phyloP scores from a whole-genome alignment of 345 rosid genomes.

The Aquilaria sinensis region DNA sequence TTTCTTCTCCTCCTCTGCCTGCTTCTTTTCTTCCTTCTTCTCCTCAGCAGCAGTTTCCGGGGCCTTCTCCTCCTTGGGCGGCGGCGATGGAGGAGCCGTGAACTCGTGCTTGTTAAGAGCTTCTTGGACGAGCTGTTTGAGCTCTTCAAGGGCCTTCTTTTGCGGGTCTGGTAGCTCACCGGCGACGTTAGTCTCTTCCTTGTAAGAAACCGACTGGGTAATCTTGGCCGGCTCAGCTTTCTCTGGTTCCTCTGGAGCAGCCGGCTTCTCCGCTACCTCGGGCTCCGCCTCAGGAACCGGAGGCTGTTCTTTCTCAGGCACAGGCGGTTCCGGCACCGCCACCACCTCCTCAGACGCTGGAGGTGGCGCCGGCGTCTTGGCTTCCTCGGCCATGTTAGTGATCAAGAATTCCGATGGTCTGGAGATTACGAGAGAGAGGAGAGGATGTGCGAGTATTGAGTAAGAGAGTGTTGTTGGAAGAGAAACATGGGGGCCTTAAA shows the following conservation, averaged over 20 bases:
- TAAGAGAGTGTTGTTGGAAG: conserved; percentile 2
- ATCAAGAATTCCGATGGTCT: neutral
- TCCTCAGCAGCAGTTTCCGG: conserved; percentile 1
- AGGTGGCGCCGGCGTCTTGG: conserved; percentile 14
- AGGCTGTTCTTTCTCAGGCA: conserved; percentile 15
- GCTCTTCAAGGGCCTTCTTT: conserved; percentile 49
- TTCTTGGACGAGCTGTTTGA: conserved; percentile 48
- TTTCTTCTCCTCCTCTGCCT: conserved; percentile 2
- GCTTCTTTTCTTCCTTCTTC: conserved; percentile 11
- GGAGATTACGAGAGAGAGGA: neutral
- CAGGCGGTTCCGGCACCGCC: conserved; percentile 22
- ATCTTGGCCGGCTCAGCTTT: conserved; percentile 13
- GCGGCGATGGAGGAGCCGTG: conserved; percentile 21
- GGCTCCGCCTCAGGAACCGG: conserved; percentile 15
- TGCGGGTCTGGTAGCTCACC: conserved; percentile 32
- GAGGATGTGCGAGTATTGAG: neutral
- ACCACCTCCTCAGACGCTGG: conserved; percentile 19
- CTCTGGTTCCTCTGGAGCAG: conserved; percentile 8
- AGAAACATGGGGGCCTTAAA: conserved; percentile 7
- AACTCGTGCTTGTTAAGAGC: conserved; percentile 50
- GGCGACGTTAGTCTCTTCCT: conserved; percentile 56
- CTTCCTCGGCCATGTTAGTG: conserved; percentile 30
- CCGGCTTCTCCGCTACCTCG: conserved; percentile 10
- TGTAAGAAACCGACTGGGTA: conserved; percentile 40
- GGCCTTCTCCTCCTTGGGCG: conserved; percentile 11